Evolutionary conservation across 805 yeast genomes (phyloP), one percentile per base, ranked within the genome.

Genomic region (Hanseniaspora lachancei): DNA sequence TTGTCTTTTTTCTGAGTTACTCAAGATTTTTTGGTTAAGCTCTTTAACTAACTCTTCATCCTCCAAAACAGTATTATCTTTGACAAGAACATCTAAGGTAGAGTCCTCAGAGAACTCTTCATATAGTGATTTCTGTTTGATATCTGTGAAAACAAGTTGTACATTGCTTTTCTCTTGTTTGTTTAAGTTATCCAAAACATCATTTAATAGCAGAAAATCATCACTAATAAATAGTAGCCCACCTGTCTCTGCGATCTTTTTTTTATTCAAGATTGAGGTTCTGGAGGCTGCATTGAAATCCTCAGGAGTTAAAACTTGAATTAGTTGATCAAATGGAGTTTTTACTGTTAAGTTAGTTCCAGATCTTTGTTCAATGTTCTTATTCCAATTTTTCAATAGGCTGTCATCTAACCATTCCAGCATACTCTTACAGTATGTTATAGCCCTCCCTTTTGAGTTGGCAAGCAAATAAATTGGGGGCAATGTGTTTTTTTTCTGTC

Each of bases 341-440:
- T 77, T 77, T 1, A 49, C 32, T 36, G 27, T 44, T 16, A 18
- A 27, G 10, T 38, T 38, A 18, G 39, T 53, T 4, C 34, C 21
- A 50, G n/a, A 12, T 3, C 12, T n/a, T 20, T 38, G 48, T 38
- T 63, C 65, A 54, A 82, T 82, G 58, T 78, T 75, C 8, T 76
- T 72, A 63, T 88, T 95, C 91, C 96, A 89, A 47, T 81, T 84
- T 61, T 85, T 84, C 27, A 86, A 77, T n/a, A 89, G 76, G n/a
- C 82, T 76, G 0, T 91, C 78, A 0, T 95, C 81, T 89, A 93
- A 84, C 97, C 97, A 93, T 70, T 93, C 98, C 32, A 91, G 70
- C 83, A 93, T 85, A 56, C 89, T 84, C 15, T 87, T 79, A 0
- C 97, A 96, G 64, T 85, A 87, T 27, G 84, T 77, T 57, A 93